A percentile compares a stretch with the other conserved stretches of the same genome.
Conservation (phyloP, 768 basidiomycete genomes). For the Suillus cothurnatus region DNA sequence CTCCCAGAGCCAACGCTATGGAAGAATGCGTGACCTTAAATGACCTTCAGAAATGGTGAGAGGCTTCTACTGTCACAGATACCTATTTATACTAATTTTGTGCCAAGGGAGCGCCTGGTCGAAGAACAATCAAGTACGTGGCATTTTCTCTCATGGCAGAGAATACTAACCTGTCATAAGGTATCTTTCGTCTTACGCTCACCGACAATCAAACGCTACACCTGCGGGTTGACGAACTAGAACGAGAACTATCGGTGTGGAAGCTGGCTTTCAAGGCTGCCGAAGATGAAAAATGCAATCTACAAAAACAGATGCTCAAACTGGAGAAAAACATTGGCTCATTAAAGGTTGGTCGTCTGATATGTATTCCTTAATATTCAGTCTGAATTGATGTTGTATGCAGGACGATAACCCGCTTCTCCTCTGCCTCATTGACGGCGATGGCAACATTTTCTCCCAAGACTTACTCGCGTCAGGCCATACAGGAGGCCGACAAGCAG, state of each 20-base stretch:
- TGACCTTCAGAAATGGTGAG: conserved; percentile 13
- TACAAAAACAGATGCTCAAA: conserved; percentile 28
- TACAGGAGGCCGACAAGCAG: conserved; percentile 39
- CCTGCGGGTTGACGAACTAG: conserved; percentile 36
- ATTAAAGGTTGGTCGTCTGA: conserved; percentile 27
- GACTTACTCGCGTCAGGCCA: conserved; percentile 34
- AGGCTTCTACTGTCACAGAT: background rate
- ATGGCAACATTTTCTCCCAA: conserved; percentile 41
- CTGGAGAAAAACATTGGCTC: conserved; percentile 37
- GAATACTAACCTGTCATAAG: conserved; percentile 11
- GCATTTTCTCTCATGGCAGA: background rate
- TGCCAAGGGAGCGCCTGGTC: conserved; percentile 33
- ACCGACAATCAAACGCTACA: conserved; percentile 34
- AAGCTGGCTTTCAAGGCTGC: conserved; percentile 38
- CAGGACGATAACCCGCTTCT: conserved; percentile 44
- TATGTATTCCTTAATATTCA: background rate
- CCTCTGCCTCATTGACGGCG: conserved; percentile 42
- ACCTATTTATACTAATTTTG: conserved; percentile 5
- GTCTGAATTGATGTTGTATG: background rate
- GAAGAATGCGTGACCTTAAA: conserved; percentile 7
- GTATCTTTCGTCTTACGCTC: conserved; percentile 34
- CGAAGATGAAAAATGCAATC: conserved; percentile 34
- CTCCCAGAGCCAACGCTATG: conserved; percentile 9
- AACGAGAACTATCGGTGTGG: conserved; percentile 44
- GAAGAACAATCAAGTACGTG: conserved; percentile 36